Evolutionary conservation across 2,329 filamentous ascomycete genomes (phyloP), one percentile per base, ranked within the genome.

Genomic region (Byssothecium circinans): DNA sequence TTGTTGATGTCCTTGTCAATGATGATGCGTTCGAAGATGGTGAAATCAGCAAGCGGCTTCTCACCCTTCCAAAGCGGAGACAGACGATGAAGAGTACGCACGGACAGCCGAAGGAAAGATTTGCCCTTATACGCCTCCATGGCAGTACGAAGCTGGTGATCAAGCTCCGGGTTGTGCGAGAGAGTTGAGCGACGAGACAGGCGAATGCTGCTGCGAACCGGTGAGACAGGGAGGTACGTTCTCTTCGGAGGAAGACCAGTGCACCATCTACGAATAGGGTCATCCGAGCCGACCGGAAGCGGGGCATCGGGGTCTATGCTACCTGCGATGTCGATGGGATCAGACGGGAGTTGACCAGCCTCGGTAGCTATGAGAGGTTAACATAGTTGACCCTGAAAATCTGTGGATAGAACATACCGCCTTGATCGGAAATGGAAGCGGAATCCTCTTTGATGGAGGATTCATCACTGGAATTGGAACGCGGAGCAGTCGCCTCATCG

Each of bases 111-210:
- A 8, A 60, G 53, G 10, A 53, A 56, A 2, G 40, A 4, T 3
- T 53, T 19, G 8, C 40, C 47, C 6, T 49, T 27, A 40, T 47
- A 50, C 4, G 38, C 4, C 12, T 52, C 23, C 47, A 50, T 50
- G 34, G 33, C 27, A 2, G 41, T 35, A 2, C 29, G 34, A 2
- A 62, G 41, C 11, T 53, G n/a, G 1, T 14, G 25, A 29, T 61
- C 54, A 12, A 61, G 32, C 37, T 61, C 56, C 11, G 49, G 51
- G 40, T 47, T 54, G 36, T 53, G 47, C 0, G 50, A 47, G 4
- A 57, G 35, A 1, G 53, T 60, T 12, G 52, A 53, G 2, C 50
- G 53, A 18, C 53, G 56, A 7, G 41, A 34, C 17, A 47, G 35
- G 2, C 4, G 23, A 25, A 11, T 14, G 14, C 19, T 37, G 19